These are phyloP conservation scores for Diaporthe ampelina DNA, from an alignment of 2,329 filamentous ascomycete genomes.

Conservation along the genomic window DNA sequence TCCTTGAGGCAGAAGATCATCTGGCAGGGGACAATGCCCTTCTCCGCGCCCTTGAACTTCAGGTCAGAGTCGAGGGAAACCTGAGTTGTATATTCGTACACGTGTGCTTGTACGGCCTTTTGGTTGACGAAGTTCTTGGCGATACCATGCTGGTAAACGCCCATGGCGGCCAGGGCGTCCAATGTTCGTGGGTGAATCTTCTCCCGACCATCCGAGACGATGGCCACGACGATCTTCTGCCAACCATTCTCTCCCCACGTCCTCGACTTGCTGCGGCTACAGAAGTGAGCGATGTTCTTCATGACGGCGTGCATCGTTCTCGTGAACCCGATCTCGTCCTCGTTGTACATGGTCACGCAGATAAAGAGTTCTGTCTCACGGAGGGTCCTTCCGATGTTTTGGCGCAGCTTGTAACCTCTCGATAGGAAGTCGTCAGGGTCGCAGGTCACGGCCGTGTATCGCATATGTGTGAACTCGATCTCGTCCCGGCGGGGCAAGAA, in stretches of 20 bases:
- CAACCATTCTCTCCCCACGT: conserved; percentile 98
- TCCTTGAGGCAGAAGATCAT: conserved; percentile 99
- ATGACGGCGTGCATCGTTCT: conserved; percentile 99
- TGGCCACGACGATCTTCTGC: conserved; percentile 99
- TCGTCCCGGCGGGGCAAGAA: conserved; percentile 95
- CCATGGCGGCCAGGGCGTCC: conserved; percentile 95
- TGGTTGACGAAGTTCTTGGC: conserved; percentile 99
- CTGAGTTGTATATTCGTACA: conserved; percentile 99
- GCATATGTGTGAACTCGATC: conserved; percentile 98
- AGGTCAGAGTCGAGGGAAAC: conserved; percentile 95
- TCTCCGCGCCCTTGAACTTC: conserved; percentile 99
- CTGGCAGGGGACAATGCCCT: conserved; percentile 97
- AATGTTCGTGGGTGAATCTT: conserved; percentile 93
- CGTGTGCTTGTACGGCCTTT: conserved; percentile 93
- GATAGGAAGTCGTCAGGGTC: conserved; percentile 94
- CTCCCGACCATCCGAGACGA: conserved; percentile 93
- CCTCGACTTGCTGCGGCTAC: conserved; percentile 88
- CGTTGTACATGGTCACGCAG: conserved; percentile 99
- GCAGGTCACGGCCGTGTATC: conserved; percentile 98
- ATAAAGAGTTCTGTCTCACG: conserved; percentile 97
- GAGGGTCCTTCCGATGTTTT: conserved; percentile 85
- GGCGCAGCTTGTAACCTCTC: conserved; percentile 91
- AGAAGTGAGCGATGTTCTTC: conserved; percentile 98
- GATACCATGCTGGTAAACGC: conserved; percentile 97
- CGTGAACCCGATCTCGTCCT: conserved; percentile 96